Conservation (phyloP, 768 basidiomycete genomes). For the Rhizopogon sp. region DNA sequence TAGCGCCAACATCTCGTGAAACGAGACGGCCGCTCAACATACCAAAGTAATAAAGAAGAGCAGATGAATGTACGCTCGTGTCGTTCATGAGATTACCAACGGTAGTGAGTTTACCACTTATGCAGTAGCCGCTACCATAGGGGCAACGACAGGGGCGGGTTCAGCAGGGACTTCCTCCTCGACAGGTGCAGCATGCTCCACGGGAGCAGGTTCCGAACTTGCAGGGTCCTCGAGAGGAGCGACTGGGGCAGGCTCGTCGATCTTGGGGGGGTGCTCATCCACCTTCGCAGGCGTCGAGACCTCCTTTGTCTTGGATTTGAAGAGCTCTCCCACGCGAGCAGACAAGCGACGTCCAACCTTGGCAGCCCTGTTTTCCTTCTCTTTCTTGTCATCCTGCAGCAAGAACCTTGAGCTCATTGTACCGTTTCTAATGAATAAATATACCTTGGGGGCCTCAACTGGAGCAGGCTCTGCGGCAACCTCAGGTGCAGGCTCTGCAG, state of each 20-base stretch:
- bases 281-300: conserved; percentile 72
- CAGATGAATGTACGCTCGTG: conserved; percentile 33
- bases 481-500: conserved; percentile 21
- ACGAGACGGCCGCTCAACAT: conserved; percentile 32
- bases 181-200: conserved; percentile 30
- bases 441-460: conserved; percentile 41
- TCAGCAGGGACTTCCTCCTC: conserved; percentile 20
- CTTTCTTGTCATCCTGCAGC: conserved; percentile 45
- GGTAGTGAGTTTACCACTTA: conserved; percentile 35
- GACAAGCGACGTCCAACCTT: conserved; percentile 85
- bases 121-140: conserved; percentile 77
- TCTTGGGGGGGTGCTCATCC: conserved; percentile 84
- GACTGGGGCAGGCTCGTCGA: conserved; percentile 77
- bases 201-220: conserved; percentile 35
- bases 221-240: conserved; percentile 83
- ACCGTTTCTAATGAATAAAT: background rate
- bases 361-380: conserved; percentile 41
- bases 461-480: conserved; percentile 28
- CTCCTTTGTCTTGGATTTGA: conserved; percentile 75
- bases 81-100: conserved; percentile 37
- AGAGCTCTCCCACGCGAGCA: conserved; percentile 75
- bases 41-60: conserved; percentile 25
- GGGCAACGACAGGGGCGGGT: conserved; percentile 45
- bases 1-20: conserved; percentile 33
- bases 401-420: background rate